phyloP scores from a whole-genome alignment of 352 stramenopile genomes.

The Phytophthora syringae region DNA sequence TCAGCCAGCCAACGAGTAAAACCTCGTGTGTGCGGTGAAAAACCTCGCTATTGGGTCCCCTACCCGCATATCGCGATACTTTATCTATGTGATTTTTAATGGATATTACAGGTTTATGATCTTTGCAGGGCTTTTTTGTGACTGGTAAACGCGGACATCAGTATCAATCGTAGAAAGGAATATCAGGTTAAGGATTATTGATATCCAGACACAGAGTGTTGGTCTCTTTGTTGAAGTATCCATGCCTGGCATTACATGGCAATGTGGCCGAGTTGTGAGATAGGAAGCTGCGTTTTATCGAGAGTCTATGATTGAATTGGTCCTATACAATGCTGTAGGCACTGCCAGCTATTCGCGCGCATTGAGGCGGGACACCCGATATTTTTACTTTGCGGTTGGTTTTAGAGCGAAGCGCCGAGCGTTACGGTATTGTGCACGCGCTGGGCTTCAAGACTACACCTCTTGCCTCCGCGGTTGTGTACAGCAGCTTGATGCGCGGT shows the following conservation, averaged over 20 bases:
- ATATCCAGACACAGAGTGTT: constrained; percentile 19
- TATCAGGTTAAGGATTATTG: constrained; percentile 1
- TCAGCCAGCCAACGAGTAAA: constrained; percentile 47
- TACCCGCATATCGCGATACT: background rate
- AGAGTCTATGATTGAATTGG: background rate
- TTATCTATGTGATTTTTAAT: background rate
- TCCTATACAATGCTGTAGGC: background rate
- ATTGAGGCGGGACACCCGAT: constrained; percentile 10
- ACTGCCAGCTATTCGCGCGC: background rate
- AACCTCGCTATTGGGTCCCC: constrained; percentile 18
- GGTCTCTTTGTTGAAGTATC: constrained; percentile 29
- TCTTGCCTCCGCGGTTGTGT: background rate
- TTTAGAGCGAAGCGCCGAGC: constrained; percentile 15
- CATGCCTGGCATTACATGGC: background rate
- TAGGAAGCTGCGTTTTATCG: background rate
- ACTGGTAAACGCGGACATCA: too few relatives aligned
- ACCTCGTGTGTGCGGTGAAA: constrained; percentile 22
- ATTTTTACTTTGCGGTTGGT: constrained; percentile 27
- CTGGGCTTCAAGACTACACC: constrained; percentile 10
- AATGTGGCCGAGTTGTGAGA: background rate
- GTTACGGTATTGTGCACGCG: background rate
- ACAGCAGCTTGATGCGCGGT: constrained; percentile 31
- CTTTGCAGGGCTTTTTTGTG: too few relatives aligned
- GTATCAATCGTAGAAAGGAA: too few relatives aligned
- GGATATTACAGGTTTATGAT: background rate